Evolutionary conservation across 148 eudicot species (phyloP).

Genomic region (Rhododendron kiyosumense): DNA sequence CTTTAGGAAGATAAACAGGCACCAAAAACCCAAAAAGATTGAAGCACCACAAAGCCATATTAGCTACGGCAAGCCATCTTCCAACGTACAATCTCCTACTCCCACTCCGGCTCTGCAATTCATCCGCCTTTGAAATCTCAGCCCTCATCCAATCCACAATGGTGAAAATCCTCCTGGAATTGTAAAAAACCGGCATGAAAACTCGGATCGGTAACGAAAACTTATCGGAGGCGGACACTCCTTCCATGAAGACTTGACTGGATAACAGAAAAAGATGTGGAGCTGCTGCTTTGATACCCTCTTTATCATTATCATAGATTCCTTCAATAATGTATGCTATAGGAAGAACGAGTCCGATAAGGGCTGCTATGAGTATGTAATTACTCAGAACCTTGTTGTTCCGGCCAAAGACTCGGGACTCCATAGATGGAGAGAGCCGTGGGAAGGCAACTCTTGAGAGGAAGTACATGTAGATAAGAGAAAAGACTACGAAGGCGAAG

Average conservation of each 20-base stretch:
- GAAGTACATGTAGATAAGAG: conserved; percentile 50
- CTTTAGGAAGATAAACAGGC: conserved; percentile 77
- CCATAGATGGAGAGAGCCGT: background rate
- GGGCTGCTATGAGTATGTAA: conserved; percentile 42
- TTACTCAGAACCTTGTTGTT: conserved; percentile 23
- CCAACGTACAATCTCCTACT: conserved; percentile 47
- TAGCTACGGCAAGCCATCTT: conserved; percentile 50
- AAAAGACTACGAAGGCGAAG: conserved; percentile 36
- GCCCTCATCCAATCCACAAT: conserved; percentile 48
- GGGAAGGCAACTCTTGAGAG: conserved; percentile 59
- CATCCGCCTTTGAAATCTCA: conserved; percentile 31
- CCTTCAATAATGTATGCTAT: conserved; percentile 61
- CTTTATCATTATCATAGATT: conserved; percentile 45
- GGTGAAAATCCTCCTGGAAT: conserved; percentile 46
- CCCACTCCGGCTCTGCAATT: conserved; percentile 18
- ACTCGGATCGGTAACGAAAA: conserved; percentile 71
- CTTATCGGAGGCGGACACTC: conserved; percentile 36
- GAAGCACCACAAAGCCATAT: conserved; percentile 61
- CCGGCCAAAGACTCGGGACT: conserved; percentile 35
- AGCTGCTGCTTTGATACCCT: conserved; percentile 60
- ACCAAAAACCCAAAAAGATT: conserved; percentile 83
- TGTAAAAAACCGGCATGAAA: conserved; percentile 71
- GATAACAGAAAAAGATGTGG: conserved; percentile 68
- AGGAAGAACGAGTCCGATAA: conserved; percentile 64
- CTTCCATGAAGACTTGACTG: conserved; percentile 75